Evolutionary conservation across 2,329 filamentous ascomycete genomes (phyloP), one percentile per base, ranked within the genome.

Genomic region (Colletotrichum spinosum): DNA sequence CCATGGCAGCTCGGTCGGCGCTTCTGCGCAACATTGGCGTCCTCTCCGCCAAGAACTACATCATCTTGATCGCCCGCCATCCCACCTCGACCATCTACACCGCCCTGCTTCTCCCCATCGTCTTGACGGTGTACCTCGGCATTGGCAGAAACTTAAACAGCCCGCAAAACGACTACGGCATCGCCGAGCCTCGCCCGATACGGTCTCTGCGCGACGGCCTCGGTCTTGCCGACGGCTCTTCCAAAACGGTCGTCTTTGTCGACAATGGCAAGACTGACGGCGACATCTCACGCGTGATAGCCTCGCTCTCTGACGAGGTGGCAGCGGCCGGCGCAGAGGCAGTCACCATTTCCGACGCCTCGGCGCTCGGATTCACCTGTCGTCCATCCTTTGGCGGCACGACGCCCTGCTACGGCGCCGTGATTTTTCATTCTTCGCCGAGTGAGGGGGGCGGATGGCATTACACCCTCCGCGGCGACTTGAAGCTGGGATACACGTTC

Each of bases 121-220:
- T 85, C 38, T 77, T 91, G 51, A 83, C 86, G 44, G 77, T 84
- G 15, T 88, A 90, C 69, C 82, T 91, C 60, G 86, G 82, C 54
- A 95, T 91, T 75, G 90, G 92, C 9, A 90, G 92, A 70, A 94
- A 94, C 74, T 87, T 97, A 69, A 95, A 97, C 72, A 86, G 94
- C 4, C 90, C 93, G 1, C 90, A 92, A 2, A 90, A 91, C 1
- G 80, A 84, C 3, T 97, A 85, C 72, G 94, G 94, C 48, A 88
- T 97, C 69, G 91, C 90, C 49, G 74, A 82, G 0, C 76, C 88
- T 0, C 81, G 78, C 6, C 83, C 89, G 0, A 78, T 97, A 63
- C 86, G 89, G 63, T 85, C 86, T 11, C 83, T 97, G 1, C 57
- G 12, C 10, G 51, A 57, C 10, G 62, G 57, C 4, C 53, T 67